These are phyloP conservation scores for Ceriops zippeliana DNA, from an alignment of 345 rosid species.

Conservation along the genomic window DNA sequence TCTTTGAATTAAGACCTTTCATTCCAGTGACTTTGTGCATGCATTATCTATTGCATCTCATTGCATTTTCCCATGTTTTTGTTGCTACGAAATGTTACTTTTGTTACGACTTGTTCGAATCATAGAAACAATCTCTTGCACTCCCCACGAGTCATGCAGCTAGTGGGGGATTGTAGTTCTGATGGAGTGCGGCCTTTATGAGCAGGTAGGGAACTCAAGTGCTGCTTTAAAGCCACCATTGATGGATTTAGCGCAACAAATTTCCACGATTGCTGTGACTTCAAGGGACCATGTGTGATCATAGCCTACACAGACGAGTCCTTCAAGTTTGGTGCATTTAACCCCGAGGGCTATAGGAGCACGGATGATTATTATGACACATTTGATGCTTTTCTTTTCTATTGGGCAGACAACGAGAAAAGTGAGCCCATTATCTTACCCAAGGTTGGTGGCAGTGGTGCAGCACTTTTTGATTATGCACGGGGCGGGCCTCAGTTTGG, in stretches of 20 bases:
- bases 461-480: slow-evolving; percentile 80
- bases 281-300: slow-evolving; percentile 91
- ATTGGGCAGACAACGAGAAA: slow-evolving; percentile 45
- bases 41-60: background rate
- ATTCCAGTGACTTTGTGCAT: too few relatives aligned
- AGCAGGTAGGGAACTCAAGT: slow-evolving; percentile 63
- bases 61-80: background rate
- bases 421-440: slow-evolving; percentile 45
- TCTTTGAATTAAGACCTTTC: background rate
- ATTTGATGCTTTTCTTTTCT: slow-evolving; percentile 76
- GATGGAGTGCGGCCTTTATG: background rate
- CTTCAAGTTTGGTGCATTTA: slow-evolving; percentile 82
- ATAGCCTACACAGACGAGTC: slow-evolving; percentile 62
- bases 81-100: background rate
- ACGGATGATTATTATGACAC: slow-evolving; percentile 84
- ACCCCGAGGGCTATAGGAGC: slow-evolving; percentile 83
- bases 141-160: too few relatives aligned
- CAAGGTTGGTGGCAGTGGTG: slow-evolving; percentile 86
- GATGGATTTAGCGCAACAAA: slow-evolving; percentile 82
- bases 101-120: background rate
- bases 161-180: background rate
- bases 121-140: too few relatives aligned
- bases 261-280: slow-evolving; percentile 71
- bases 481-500: slow-evolving; percentile 67
- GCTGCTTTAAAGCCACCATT: slow-evolving; percentile 69